Conservation (phyloP, 1,284 basidiomycete species). For the Pterulicium gracile region DNA sequence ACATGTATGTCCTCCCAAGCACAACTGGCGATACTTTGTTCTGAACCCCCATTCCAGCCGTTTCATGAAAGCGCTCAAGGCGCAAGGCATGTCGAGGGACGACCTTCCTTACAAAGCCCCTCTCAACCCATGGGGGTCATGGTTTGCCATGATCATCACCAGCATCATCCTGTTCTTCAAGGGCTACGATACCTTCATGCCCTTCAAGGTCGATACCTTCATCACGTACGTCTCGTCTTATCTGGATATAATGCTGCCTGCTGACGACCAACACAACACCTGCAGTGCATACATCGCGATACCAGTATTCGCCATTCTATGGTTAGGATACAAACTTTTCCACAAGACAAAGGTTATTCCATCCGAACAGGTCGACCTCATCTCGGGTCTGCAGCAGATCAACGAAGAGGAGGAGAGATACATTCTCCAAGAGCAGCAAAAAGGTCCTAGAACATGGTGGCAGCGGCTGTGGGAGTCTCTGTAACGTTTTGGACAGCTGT, state of each 20-base stretch:
- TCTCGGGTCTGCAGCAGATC: constrained; percentile 52
- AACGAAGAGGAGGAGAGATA: constrained; percentile 52
- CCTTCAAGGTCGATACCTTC: constrained; percentile 49
- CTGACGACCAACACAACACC: background rate
- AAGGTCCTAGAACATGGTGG: constrained; percentile 26
- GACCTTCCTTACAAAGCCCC: constrained; percentile 61
- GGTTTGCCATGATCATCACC: constrained; percentile 50
- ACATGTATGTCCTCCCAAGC: constrained; percentile 46
- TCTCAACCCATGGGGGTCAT: constrained; percentile 52
- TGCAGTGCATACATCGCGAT: constrained; percentile 39
- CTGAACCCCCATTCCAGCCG: constrained; percentile 20
- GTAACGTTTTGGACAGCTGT: constrained; percentile 19
- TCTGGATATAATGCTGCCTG: background rate
- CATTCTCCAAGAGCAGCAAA: constrained; percentile 26
- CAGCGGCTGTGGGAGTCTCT: constrained; percentile 32
- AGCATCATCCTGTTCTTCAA: constrained; percentile 57
- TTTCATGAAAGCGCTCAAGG: constrained; percentile 62
- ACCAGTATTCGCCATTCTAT: constrained; percentile 45
- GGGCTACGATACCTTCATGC: constrained; percentile 60
- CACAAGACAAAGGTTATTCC: constrained; percentile 43
- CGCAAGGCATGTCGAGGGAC: constrained; percentile 53
- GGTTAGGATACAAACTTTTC: constrained; percentile 46
- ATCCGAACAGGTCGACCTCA: constrained; percentile 47
- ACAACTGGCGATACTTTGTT: constrained; percentile 4
- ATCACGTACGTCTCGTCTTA: constrained; percentile 33